phyloP scores from a whole-genome alignment of 495 filamentous ascomycete genomes.

The Penicillium argentinense region DNA sequence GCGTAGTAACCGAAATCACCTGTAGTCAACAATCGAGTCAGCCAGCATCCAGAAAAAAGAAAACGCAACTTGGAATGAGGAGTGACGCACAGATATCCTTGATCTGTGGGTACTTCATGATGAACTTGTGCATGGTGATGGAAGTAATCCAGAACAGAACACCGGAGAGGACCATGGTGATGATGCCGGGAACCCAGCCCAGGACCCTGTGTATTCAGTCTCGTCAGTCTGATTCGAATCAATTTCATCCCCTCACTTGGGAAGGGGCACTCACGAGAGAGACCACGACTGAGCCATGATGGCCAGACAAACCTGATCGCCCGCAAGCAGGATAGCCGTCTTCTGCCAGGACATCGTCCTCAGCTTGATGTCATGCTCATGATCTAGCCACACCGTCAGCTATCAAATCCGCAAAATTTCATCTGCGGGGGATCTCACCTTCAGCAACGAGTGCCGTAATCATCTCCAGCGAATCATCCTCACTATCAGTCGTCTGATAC shows the following conservation, averaged over 20 bases:
- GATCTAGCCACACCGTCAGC: conserved; percentile 25
- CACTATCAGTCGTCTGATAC: neutral
- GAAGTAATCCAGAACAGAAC: conserved; percentile 44
- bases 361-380: conserved; percentile 46
- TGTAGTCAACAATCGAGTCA: conserved; percentile 5
- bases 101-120: conserved; percentile 50
- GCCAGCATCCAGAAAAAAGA: no score
- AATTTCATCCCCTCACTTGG: neutral
- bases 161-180: conserved; percentile 36
- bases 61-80: no score
- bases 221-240: neutral
- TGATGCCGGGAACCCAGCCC: conserved; percentile 48
- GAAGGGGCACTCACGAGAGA: conserved; percentile 39
- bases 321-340: conserved; percentile 42
- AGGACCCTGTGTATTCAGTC: conserved; percentile 28
- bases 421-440: conserved; percentile 9
- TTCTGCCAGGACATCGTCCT: conserved; percentile 52
- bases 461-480: conserved; percentile 13
- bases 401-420: neutral
- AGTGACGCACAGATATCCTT: conserved; percentile 41
- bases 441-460: conserved; percentile 28
- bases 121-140: conserved; percentile 48
- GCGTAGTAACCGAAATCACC: conserved; percentile 43
- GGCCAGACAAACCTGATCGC: conserved; percentile 50
- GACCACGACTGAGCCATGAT: conserved; percentile 52